Evolutionary conservation across 768 basidiomycete species (phyloP).

Genomic region (Hygrocybe punicea): DNA sequence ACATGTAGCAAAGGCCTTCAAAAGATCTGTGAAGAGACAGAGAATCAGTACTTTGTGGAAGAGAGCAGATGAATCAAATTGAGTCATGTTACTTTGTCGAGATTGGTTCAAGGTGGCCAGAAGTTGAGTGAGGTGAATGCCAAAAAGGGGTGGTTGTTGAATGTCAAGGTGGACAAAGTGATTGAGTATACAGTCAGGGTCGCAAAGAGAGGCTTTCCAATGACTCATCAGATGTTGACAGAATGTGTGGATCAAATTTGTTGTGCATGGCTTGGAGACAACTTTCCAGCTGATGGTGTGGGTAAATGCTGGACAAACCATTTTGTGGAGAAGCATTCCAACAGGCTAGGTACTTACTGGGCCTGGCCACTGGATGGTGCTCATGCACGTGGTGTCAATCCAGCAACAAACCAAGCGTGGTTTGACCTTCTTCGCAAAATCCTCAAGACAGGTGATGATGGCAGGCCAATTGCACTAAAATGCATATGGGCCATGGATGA

Average conservation of each 20-base stretch:
- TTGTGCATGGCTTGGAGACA: conserved; percentile 23
- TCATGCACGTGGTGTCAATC: conserved; percentile 37
- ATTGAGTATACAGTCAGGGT: conserved; percentile 28
- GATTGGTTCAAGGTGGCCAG: conserved; percentile 17
- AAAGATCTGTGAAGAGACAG: background rate
- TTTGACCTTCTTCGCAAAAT: conserved; percentile 7
- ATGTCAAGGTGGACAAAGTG: conserved; percentile 28
- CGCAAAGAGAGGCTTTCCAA: conserved; percentile 34
- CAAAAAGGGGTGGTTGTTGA: conserved; percentile 26
- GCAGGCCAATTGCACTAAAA: conserved; percentile 9
- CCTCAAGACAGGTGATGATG: too few species aligned
- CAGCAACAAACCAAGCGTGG: conserved; percentile 9
- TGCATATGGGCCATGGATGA: conserved; percentile 37
- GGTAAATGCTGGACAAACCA: conserved; percentile 36
- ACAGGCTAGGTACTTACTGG: conserved; percentile 15
- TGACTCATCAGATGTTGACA: conserved; percentile 30
- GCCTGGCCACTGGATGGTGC: conserved; percentile 29
- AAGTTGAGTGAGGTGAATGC: conserved; percentile 23
- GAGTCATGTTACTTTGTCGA: conserved; percentile 12
- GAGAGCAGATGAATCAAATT: conserved; percentile 11
- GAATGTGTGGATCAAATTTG: conserved; percentile 25
- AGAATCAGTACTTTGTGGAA: conserved; percentile 7
- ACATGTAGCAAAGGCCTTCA: background rate
- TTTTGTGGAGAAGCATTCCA: conserved; percentile 29
- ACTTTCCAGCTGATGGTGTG: conserved; percentile 32